Evolutionary conservation across 805 yeast genomes (phyloP), one percentile per base, ranked within the genome.

Genomic region (Yarrowia sp.): DNA sequence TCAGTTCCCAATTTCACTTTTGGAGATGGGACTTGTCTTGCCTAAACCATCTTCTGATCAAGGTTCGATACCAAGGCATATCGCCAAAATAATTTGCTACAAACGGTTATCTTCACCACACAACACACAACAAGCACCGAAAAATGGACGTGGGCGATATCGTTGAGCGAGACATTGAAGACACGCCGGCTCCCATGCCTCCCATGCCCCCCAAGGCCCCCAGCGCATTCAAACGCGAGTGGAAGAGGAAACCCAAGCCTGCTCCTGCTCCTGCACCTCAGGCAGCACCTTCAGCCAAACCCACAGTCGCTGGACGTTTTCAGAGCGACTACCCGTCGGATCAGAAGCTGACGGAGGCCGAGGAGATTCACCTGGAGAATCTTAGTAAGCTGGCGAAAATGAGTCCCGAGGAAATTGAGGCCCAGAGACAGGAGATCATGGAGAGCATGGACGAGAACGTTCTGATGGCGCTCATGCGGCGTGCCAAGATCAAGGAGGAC

Each of bases 321-420:
- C 55, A 61, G 24, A 47, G 20, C 20, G 47, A 53, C 20, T 66
- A 66, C 19, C 68, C 66, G 13, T 42, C 38, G 20, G 68, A 40
- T 55, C 69, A 71, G 3, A 78, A 76, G 15, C 69, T 84, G 58
- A 78, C 88, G 0, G 96, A 90, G 72, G 85, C 89, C 0, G 93
- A 89, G 71, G 83, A 85, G 74, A 91, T 92, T 24, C 94, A 91
- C 75, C 75, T 84, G 68, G 97, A 92, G 73, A 93, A 92, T 76
- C 76, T 90, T 70, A 84, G 86, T 44, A 80, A 82, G 47, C 75
- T 93, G 67, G 79, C 85, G 43, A 75, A 78, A 14, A 88, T 92
- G 93, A 79, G 88, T 2, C 82, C 81, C 1, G 88, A 84, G 17
- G 92, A 92, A 73, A 83, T 91, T 42, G 79, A 82, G 40, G 77